Evolutionary conservation across 176 grass and related monocot species (phyloP).

Genomic region (Chrysopogon serrulatus): DNA sequence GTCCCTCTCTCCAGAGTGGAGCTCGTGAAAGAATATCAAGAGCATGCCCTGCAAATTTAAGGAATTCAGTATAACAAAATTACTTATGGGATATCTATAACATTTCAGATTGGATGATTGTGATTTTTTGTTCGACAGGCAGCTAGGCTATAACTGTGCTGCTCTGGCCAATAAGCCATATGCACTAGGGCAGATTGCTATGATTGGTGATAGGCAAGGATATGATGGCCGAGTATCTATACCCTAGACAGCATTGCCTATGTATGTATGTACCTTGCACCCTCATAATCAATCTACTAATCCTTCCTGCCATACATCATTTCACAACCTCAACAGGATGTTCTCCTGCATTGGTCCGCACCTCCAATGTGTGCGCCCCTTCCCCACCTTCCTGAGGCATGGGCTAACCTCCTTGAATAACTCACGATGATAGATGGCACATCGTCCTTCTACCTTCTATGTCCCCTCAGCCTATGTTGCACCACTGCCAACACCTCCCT

Average conservation of each 20-base stretch:
- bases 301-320: not conserved
- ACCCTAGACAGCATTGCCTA: not conserved
- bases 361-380: not conserved
- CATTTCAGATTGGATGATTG: not conserved
- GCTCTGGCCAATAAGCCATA: not conserved
- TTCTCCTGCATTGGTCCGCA: not conserved
- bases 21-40: conserved; percentile 90
- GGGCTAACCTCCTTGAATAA: not conserved
- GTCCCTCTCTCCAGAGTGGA: conserved; percentile 83
- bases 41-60: conserved; percentile 55
- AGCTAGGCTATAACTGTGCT: not conserved
- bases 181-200: not conserved
- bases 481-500: not conserved
- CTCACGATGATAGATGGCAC: not conserved
- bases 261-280: not conserved
- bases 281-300: not conserved
- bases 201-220: not conserved
- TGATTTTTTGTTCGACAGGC: not conserved
- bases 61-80: conserved; percentile 11
- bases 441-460: not conserved
- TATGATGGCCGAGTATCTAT: not conserved
- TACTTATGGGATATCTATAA: not conserved
- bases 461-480: not conserved
- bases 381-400: not conserved
- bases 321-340: not conserved